Base-by-base conservation (phyloP, 257 asterid species). In the Solanum tacnaense region DNA sequence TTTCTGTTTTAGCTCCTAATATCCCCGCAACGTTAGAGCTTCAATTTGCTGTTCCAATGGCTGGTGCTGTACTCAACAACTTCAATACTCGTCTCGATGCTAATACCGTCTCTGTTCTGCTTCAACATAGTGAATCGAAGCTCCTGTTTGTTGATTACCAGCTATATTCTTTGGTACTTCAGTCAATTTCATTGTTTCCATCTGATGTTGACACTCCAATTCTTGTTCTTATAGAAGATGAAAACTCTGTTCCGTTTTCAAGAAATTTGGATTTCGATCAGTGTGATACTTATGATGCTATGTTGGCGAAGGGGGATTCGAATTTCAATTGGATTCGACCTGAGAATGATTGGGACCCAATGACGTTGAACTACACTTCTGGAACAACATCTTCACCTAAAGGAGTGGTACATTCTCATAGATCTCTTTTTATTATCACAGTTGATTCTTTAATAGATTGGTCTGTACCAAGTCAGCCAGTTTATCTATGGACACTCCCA, bases 381-480 rank as follows among this genome's bases (percentile, higher is more conserved):
- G 98, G 98, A 5, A 94, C 98, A 3, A 96, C 98, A 5, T 91
- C 98, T 5, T 91, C 98, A 1, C 98, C 98, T 2, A 96, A 96
- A 76, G 98, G 98, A 0, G 98, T 96, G 11, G 92, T 96, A 6
- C 98, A 96, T 71, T 90, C 93, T 7, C 98, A 95, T 35, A 87
- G 98, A 71, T 87, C 95, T 5, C 79, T 88, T 15, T 96, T 90
- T 81, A 85, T 93, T 6, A 90, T 94, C n/a, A 83, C 96, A 0
- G 81, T 92, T 29, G 96, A 95, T 90, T 95, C 98, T 0, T 49
- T 96, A 32, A 23, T 91, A 4, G 86, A 92, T 13, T 96, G 99
- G 98, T 88, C 91, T 3, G 92, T 96, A 2, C 96, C 98, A 0
- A 92, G 91, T 5, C 91, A 92, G 58, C 94, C 98, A 1, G 92